Conservation (phyloP, 2,329 filamentous ascomycete genomes). For the Diaporthe nobilis region DNA sequence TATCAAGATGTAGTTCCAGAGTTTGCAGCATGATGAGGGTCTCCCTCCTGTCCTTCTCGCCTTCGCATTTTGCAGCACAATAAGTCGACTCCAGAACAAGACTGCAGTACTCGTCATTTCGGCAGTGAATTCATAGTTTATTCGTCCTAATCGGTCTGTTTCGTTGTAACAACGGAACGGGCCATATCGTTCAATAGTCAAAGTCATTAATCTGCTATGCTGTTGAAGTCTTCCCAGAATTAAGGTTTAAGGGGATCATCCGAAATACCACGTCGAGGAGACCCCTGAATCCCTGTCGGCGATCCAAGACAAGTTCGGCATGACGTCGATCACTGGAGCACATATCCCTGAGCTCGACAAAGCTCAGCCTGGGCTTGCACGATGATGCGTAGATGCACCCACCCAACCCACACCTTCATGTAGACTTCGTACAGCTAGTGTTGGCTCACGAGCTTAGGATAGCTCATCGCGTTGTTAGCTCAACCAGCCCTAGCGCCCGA, state of each 20-base stretch:
- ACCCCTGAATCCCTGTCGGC: constrained; percentile 26
- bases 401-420: background rate
- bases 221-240: background rate
- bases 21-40: background rate
- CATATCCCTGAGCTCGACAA: constrained; percentile 6
- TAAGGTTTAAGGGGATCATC: background rate
- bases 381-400: constrained; percentile 10
- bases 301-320: constrained; percentile 18
- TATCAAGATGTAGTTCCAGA: background rate
- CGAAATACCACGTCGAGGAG: background rate
- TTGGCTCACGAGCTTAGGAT: background rate
- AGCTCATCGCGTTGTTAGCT: background rate
- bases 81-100: background rate
- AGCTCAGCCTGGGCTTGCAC: constrained; percentile 11
- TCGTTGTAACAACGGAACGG: background rate
- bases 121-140: background rate
- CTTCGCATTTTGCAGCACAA: background rate
- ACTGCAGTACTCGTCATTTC: background rate
- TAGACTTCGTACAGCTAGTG: background rate
- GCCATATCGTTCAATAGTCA: background rate
- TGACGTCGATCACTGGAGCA: constrained; percentile 28
- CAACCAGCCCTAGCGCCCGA: background rate
- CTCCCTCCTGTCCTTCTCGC: background rate
- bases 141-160: too few relatives aligned
- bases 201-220: too few relatives aligned